phyloP scores from a whole-genome alignment of 768 basidiomycete genomes.

The Lactarius akahatsu region DNA sequence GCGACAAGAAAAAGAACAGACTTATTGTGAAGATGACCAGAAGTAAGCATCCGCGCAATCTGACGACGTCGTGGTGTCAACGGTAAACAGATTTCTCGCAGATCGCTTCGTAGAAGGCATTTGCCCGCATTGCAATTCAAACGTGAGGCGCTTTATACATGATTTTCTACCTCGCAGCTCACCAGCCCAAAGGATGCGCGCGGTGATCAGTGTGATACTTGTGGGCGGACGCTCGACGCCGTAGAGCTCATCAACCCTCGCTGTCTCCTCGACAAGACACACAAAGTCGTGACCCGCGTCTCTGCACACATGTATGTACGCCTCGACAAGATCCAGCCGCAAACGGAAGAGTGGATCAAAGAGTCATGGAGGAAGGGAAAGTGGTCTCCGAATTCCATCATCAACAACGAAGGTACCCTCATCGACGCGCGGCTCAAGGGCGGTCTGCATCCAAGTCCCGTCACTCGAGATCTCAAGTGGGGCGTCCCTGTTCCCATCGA shows the following conservation, averaged over 20 bases:
- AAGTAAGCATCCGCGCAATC: conserved; percentile 49
- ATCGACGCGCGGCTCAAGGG: conserved; percentile 85
- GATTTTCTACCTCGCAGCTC: neutral
- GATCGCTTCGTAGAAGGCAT: conserved; percentile 98
- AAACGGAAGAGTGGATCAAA: conserved; percentile 86
- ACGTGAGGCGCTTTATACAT: conserved; percentile 44
- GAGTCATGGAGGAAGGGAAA: conserved; percentile 74
- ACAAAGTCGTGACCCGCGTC: conserved; percentile 69
- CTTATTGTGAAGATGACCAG: conserved; percentile 89
- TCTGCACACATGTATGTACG: conserved; percentile 92
- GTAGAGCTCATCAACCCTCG: conserved; percentile 93
- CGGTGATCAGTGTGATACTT: conserved; percentile 97
- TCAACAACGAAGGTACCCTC: conserved; percentile 84
- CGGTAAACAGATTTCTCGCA: conserved; percentile 71
- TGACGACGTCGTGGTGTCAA: conserved; percentile 24
- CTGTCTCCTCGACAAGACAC: conserved; percentile 82
- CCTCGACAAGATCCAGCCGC: conserved; percentile 78
- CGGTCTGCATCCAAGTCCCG: conserved; percentile 83
- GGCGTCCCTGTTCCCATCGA: conserved; percentile 86
- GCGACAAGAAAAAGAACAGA: conserved; percentile 87
- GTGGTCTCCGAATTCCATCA: conserved; percentile 92
- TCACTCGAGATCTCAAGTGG: conserved; percentile 95
- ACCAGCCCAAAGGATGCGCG: conserved; percentile 71
- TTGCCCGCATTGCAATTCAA: conserved; percentile 89
- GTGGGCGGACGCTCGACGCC: conserved; percentile 89